These are phyloP conservation scores for Haberlea rhodopensis DNA, from an alignment of 257 asterid genomes.

Conservation along the genomic window DNA sequence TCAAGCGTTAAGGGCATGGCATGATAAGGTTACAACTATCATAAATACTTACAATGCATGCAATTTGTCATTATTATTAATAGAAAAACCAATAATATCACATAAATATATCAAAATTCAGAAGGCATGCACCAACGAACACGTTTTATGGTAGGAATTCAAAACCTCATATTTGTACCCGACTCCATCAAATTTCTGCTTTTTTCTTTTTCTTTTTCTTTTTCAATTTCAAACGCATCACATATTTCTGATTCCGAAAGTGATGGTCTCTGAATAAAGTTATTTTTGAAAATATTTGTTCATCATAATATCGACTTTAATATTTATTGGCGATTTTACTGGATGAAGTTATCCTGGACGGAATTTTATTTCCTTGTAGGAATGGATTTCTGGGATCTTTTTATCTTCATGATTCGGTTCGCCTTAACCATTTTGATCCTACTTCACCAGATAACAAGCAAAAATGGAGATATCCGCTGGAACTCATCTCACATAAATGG, in stretches of 20 bases:
- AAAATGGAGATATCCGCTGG: constrained; percentile 13
- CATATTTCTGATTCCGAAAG: not conserved
- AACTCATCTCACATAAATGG: constrained; percentile 41
- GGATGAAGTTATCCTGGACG: not conserved
- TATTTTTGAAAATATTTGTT: not conserved
- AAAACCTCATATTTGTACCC: not conserved
- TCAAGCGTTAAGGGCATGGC: too few species aligned
- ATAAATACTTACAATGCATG: too few species aligned
- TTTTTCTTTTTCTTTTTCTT: too few species aligned
- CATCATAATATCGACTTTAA: too few species aligned
- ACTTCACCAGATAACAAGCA: constrained; percentile 40
- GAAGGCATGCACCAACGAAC: not conserved
- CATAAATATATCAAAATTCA: too few species aligned
- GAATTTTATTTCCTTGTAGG: constrained; percentile 40
- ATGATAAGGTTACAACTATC: too few species aligned
- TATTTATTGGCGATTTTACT: not conserved
- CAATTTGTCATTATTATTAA: too few species aligned
- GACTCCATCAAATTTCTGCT: not conserved
- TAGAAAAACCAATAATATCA: too few species aligned
- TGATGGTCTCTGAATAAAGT: not conserved
- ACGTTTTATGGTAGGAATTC: not conserved
- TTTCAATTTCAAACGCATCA: not conserved
- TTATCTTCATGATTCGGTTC: constrained; percentile 68
- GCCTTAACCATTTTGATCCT: constrained; percentile 66
- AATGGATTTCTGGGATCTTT: constrained; percentile 78